phyloP scores from a whole-genome alignment of 2,329 filamentous ascomycete species.

The Dactylellina haptotyla region DNA sequence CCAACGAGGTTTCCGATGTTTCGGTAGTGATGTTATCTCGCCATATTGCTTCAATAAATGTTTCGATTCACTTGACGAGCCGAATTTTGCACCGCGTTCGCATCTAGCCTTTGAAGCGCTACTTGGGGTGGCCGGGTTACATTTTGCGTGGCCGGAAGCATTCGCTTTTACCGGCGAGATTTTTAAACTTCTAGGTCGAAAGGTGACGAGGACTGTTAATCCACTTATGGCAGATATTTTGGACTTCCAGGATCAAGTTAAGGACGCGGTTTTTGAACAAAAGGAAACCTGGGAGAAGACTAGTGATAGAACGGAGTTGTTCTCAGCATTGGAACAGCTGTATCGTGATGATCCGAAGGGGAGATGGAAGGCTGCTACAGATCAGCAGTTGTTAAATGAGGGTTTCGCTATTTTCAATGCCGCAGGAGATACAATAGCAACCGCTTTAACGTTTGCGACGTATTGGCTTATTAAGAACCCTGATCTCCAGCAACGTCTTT shows the following conservation, averaged over 20 bases:
- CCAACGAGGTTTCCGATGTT: background rate
- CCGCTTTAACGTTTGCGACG: conserved; percentile 2
- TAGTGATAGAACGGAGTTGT: conserved; percentile 6
- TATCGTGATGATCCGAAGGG: conserved; percentile 21
- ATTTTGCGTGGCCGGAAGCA: background rate
- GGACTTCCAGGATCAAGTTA: background rate
- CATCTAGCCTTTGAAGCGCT: background rate
- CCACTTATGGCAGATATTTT: background rate
- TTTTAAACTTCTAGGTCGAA: background rate
- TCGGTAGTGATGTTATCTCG: conserved; percentile 8
- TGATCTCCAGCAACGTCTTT: background rate
- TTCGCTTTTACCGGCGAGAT: background rate
- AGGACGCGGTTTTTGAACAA: conserved; percentile 5
- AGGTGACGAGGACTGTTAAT: background rate
- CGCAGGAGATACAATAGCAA: background rate
- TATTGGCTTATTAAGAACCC: conserved; percentile 17
- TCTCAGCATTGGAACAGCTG: conserved; percentile 18
- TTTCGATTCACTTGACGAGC: conserved; percentile 8
- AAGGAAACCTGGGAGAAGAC: conserved; percentile 2
- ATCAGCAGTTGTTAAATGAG: conserved; percentile 24
- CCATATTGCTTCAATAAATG: conserved; percentile 14
- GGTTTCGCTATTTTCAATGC: background rate
- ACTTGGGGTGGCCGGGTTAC: background rate
- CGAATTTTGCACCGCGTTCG: background rate
- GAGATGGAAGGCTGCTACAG: conserved; percentile 18